A percentile compares a stretch with the other conserved stretches of the same genome.
Conservation (phyloP, 345 rosid species). For the Rhodomyrtus tomentosa region DNA sequence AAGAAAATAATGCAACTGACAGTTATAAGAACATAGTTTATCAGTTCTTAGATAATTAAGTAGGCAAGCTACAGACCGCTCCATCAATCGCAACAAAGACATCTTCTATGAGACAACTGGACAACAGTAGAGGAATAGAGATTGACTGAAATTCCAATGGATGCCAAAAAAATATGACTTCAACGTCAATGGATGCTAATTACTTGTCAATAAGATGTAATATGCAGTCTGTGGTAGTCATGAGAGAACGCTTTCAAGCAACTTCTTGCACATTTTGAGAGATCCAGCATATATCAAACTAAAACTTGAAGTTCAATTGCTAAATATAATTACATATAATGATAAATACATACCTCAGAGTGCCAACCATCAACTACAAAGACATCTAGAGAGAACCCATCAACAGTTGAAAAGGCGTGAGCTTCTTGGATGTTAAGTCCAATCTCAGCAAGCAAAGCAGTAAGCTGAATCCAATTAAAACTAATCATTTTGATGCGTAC, state of each 20-base stretch:
- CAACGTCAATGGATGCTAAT: background rate
- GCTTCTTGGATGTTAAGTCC: slow-evolving; percentile 94
- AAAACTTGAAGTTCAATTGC: background rate
- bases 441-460: slow-evolving; percentile 80
- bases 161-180: background rate
- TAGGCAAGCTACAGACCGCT: background rate
- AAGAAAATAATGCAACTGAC: background rate
- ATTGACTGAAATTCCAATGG: background rate
- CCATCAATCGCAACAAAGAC: background rate
- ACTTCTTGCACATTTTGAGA: background rate
- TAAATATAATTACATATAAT: background rate
- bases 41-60: background rate
- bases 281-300: background rate
- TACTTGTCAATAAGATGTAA: background rate
- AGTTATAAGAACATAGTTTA: background rate
- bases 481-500: background rate
- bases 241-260: background rate
- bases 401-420: slow-evolving; percentile 86
- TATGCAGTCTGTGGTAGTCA: background rate
- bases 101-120: background rate
- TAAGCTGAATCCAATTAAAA: slow-evolving; percentile 36
- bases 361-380: slow-evolving; percentile 98
- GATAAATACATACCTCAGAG: slow-evolving; percentile 44
- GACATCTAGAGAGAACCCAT: slow-evolving; percentile 90
- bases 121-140: background rate